Evolutionary conservation across 768 basidiomycete species (phyloP).

Genomic region (Tephrocybe rancida): DNA sequence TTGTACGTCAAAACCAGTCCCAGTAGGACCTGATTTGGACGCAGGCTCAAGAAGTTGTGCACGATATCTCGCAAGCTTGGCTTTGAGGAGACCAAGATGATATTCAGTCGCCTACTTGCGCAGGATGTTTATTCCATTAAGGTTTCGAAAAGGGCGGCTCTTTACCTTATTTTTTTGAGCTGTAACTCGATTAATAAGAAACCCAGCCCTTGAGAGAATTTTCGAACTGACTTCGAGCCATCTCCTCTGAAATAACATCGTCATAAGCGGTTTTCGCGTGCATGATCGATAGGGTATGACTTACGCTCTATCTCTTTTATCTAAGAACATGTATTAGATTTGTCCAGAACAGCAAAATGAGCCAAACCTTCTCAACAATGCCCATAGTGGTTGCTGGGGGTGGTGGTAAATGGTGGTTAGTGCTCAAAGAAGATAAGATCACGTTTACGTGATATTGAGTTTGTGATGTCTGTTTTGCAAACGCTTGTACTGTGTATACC

Average conservation of each 20-base stretch:
- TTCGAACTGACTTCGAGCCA: slow-evolving; percentile 85
- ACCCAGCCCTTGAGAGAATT: background rate
- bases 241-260: slow-evolving; percentile 69
- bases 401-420: background rate
- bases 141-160: background rate
- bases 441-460: slow-evolving; percentile 2
- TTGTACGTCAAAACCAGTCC: slow-evolving; percentile 87
- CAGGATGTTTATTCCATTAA: slow-evolving; percentile 13
- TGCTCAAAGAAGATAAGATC: slow-evolving; percentile 10
- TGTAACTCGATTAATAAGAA: slow-evolving; percentile 26
- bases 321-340: slow-evolving; percentile 36
- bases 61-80: slow-evolving; percentile 92
- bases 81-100: slow-evolving; percentile 91
- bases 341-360: background rate
- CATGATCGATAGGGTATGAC: slow-evolving; percentile 24
- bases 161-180: slow-evolving; percentile 95
- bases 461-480: no score
- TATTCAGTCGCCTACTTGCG: slow-evolving; percentile 84
- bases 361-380: slow-evolving; percentile 81
- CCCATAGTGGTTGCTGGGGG: slow-evolving; percentile 63
- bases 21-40: slow-evolving; percentile 77
- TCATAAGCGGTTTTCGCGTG: background rate
- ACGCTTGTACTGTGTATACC: no score
- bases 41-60: slow-evolving; percentile 93
- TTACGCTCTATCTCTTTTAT: slow-evolving; percentile 96